phyloP scores from a whole-genome alignment of 768 basidiomycete genomes.

The Strobilomyces echinocephalus region DNA sequence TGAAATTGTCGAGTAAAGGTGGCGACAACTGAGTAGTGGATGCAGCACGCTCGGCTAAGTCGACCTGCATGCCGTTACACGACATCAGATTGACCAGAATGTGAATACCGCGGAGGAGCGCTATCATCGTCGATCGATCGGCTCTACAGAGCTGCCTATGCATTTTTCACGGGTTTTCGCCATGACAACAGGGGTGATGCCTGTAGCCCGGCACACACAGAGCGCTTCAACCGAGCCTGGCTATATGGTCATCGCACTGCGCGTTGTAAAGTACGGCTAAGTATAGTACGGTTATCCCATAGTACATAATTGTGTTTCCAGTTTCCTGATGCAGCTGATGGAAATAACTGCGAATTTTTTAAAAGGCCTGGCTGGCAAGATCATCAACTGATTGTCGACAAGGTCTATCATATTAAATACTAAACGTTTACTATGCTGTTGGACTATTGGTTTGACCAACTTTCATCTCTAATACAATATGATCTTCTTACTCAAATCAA shows the following conservation, averaged over 20 bases:
- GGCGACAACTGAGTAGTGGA: not conserved
- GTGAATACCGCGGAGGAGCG: constrained; percentile 13
- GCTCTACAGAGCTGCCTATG: not conserved
- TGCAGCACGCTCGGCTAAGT: not conserved
- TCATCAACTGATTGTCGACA: no score
- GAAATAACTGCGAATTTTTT: no score
- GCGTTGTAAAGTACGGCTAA: not conserved
- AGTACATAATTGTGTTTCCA: no score
- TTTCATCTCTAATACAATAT: no score
- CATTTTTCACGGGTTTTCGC: not conserved
- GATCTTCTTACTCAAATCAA: no score
- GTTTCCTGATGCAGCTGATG: no score
- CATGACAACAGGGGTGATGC: not conserved
- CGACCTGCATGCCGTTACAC: constrained; percentile 1
- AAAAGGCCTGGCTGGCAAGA: no score
- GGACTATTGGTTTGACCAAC: no score
- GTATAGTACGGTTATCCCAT: not conserved
- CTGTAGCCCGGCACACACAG: constrained; percentile 1
- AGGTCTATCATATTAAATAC: no score
- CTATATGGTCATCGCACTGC: not conserved
- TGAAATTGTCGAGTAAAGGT: constrained; percentile 5
- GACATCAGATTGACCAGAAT: not conserved
- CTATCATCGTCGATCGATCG: not conserved
- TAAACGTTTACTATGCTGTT: no score
- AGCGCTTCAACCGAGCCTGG: not conserved